phyloP scores from a whole-genome alignment of 148 eudicot species.

The Dianthus caryophyllus region DNA sequence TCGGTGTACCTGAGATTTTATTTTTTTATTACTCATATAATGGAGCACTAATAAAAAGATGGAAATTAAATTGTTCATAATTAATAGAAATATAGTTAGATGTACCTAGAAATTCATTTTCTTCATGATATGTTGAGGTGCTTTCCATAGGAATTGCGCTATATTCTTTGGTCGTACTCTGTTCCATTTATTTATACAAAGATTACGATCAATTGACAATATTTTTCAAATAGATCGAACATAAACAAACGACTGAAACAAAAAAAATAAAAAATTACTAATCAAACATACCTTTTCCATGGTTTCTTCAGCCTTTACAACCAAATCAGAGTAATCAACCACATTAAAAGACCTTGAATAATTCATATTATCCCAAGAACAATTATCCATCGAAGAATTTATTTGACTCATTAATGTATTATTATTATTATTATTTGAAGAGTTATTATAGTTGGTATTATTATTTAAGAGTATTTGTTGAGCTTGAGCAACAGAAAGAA shows the following conservation, averaged over 20 bases:
- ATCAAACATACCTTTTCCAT: slow-evolving; percentile 42
- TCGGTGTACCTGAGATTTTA: slow-evolving; percentile 54
- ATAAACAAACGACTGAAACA: too few relatives aligned
- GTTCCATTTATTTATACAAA: slow-evolving; percentile 3
- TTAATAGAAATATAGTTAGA: too few relatives aligned
- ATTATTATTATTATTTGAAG: neutral
- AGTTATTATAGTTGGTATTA: neutral
- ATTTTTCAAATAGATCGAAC: too few relatives aligned
- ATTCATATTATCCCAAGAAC: slow-evolving; percentile 24
- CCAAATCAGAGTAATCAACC: slow-evolving; percentile 68
- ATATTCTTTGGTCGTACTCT: slow-evolving; percentile 43
- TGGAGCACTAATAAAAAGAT: slow-evolving; percentile 17
- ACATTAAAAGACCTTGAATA: slow-evolving; percentile 28
- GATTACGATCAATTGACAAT: too few relatives aligned
- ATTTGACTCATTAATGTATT: too few relatives aligned
- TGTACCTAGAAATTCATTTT: slow-evolving; percentile 37
- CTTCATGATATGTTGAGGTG: slow-evolving; percentile 37
- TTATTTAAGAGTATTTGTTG: neutral
- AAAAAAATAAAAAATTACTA: neutral
- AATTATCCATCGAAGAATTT: slow-evolving; percentile 16
- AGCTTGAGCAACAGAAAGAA: slow-evolving; percentile 3
- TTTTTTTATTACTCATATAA: slow-evolving; percentile 23
- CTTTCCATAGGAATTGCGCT: slow-evolving; percentile 48
- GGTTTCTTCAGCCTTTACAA: slow-evolving; percentile 50
- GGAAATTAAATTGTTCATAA: too few relatives aligned